phyloP scores from a whole-genome alignment of 331 rosid genomes.

The Telfairia occidentalis region DNA sequence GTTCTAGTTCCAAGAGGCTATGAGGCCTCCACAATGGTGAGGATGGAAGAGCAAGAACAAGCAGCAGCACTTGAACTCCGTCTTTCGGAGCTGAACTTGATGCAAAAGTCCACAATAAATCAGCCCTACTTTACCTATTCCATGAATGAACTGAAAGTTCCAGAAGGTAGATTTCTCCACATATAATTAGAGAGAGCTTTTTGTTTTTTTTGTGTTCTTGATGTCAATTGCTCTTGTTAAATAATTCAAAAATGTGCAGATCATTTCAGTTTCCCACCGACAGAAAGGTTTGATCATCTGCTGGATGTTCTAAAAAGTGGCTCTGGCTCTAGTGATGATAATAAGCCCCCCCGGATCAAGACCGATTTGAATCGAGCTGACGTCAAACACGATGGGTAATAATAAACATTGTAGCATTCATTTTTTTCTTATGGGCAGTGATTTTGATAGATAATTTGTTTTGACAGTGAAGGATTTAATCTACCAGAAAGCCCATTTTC shows the following conservation, averaged over 20 bases:
- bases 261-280: slow-evolving; percentile 22
- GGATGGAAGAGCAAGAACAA: slow-evolving; percentile 42
- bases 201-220: not conserved
- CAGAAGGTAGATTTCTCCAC: too few species aligned
- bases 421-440: not conserved
- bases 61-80: slow-evolving; percentile 37
- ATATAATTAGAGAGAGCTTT: too few species aligned
- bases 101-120: slow-evolving; percentile 11
- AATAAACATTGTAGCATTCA: not conserved
- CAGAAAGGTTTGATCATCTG: slow-evolving; percentile 26
- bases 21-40: slow-evolving; percentile 34
- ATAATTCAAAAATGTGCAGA: slow-evolving; percentile 27
- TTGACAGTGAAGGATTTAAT: slow-evolving; percentile 36
- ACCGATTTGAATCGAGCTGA: not conserved
- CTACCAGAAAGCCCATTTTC: slow-evolving; percentile 82
- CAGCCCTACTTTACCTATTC: slow-evolving; percentile 33
- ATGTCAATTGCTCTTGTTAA: not conserved
- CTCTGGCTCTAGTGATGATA: slow-evolving; percentile 24
- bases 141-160: slow-evolving; percentile 23
- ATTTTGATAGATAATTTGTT: not conserved
- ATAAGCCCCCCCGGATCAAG: slow-evolving; percentile 20
- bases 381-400: not conserved
- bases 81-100: slow-evolving; percentile 34
- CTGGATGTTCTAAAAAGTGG: slow-evolving; percentile 25
- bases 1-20: slow-evolving; percentile 35